Evolutionary conservation across 768 basidiomycete species (phyloP).

Genomic region (Sutorius australiensis): DNA sequence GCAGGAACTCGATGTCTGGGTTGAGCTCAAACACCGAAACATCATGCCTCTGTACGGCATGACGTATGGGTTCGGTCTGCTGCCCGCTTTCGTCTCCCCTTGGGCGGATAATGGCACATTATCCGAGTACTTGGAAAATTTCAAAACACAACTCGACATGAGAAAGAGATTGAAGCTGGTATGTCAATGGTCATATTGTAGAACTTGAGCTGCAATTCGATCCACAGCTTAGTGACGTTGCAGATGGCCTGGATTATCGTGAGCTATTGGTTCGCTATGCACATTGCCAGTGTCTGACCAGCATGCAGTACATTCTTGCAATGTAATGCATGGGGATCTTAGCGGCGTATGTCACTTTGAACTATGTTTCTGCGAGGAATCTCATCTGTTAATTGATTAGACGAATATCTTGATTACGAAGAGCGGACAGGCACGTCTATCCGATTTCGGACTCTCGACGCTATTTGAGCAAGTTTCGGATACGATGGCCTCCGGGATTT

Average conservation of each 20-base stretch:
- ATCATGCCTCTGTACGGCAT: constrained; percentile 30
- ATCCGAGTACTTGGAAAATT: constrained; percentile 27
- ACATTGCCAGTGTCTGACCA: not conserved
- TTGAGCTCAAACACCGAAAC: constrained; percentile 26
- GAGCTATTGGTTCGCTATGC: not conserved
- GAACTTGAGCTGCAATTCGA: not conserved
- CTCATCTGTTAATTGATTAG: constrained; percentile 8
- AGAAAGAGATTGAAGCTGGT: constrained; percentile 18
- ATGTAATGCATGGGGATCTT: constrained; percentile 39
- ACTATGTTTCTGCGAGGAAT: not conserved
- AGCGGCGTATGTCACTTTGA: constrained; percentile 30
- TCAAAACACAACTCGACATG: constrained; percentile 6
- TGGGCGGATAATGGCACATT: constrained; percentile 34
- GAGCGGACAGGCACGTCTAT: constrained; percentile 15
- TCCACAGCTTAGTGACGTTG: constrained; percentile 23
- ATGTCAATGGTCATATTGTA: not conserved
- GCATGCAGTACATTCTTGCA: constrained; percentile 18
- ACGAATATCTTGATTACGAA: constrained; percentile 21
- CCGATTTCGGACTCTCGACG: constrained; percentile 33
- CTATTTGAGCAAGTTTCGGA: constrained; percentile 10
- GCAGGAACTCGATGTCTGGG: constrained; percentile 32
- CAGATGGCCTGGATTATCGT: constrained; percentile 25
- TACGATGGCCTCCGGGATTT: not conserved
- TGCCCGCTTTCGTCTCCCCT: constrained; percentile 32
- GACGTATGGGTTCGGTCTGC: constrained; percentile 23